phyloP scores from a whole-genome alignment of 2,329 filamentous ascomycete genomes.

The Apiospora phragmitis region DNA sequence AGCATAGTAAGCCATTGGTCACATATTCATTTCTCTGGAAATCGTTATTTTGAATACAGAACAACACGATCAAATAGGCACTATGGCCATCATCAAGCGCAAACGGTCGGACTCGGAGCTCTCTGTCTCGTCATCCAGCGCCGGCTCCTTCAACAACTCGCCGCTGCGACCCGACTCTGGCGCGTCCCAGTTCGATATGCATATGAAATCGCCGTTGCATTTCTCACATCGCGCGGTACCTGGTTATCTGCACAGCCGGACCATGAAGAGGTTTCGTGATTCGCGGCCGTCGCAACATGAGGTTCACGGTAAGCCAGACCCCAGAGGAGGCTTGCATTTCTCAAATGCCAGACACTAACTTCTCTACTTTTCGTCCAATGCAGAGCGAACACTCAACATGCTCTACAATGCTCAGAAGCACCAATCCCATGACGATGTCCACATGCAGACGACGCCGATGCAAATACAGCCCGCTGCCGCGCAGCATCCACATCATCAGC shows the following conservation, averaged over 20 bases:
- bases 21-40: neutral
- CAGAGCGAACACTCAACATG: conserved; percentile 58
- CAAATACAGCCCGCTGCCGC: conserved; percentile 7
- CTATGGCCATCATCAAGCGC: conserved; percentile 58
- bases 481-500: conserved; percentile 16
- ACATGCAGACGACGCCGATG: neutral
- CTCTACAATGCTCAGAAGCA: conserved; percentile 57
- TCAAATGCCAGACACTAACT: conserved; percentile 1
- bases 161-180: conserved; percentile 30
- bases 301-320: conserved; percentile 50
- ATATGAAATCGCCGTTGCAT: conserved; percentile 22
- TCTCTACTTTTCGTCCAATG: neutral
- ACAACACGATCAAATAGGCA: neutral
- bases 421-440: conserved; percentile 12
- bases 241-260: conserved; percentile 55
- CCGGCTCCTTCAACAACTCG: conserved; percentile 37
- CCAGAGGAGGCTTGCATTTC: neutral
- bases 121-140: conserved; percentile 47
- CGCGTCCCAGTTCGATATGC: conserved; percentile 4
- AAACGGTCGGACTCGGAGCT: conserved; percentile 64
- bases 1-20: neutral
- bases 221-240: conserved; percentile 28
- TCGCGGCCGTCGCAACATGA: conserved; percentile 56
- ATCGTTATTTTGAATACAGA: neutral
- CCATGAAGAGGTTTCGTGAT: conserved; percentile 61